Conservation (phyloP, 345 rosid species). For the Melaleuca alternifolia region DNA sequence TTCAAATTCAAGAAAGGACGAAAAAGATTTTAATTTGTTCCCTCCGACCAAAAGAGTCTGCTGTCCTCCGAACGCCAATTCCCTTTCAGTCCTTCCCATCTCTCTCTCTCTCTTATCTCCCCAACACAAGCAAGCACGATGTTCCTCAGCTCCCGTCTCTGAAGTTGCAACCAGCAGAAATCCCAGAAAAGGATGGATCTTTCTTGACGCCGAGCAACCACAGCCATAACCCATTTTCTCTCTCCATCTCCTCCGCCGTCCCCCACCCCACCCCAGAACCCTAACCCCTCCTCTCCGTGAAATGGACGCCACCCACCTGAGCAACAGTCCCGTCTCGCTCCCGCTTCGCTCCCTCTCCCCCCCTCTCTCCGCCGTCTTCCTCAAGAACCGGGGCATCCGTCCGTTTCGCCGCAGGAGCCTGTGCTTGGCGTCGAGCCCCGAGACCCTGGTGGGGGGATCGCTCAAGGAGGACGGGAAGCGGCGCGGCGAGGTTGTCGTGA, state of each 20-base stretch:
- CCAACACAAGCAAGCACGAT: not conserved
- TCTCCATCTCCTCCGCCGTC: not conserved
- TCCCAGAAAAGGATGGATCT: not conserved
- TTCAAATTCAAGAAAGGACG: not conserved
- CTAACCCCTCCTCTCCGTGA: not conserved
- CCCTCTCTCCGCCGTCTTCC: not conserved
- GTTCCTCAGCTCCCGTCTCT: not conserved
- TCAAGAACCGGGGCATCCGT: conserved; percentile 2
- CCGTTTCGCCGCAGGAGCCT: conserved; percentile 17
- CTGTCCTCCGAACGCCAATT: not conserved
- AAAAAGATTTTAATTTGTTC: not conserved
- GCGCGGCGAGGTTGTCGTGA: conserved; percentile 11
- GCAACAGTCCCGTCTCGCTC: conserved; percentile 31
- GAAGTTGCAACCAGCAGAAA: not conserved
- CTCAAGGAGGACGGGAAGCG: conserved; percentile 24
- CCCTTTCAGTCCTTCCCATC: not conserved
- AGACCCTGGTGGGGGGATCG: conserved; percentile 50
- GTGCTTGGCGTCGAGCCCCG: conserved; percentile 48
- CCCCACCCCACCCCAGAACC: not conserved
- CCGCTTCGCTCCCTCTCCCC: conserved; percentile 10
- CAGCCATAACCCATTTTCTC: not conserved
- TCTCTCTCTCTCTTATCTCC: not conserved
- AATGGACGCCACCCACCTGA: conserved; percentile 32
- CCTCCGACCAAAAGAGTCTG: not conserved
- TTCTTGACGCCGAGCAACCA: not conserved